Evolutionary conservation across 2,329 filamentous ascomycete species (phyloP).

Genomic region (Pseudocercospora eumusae): DNA sequence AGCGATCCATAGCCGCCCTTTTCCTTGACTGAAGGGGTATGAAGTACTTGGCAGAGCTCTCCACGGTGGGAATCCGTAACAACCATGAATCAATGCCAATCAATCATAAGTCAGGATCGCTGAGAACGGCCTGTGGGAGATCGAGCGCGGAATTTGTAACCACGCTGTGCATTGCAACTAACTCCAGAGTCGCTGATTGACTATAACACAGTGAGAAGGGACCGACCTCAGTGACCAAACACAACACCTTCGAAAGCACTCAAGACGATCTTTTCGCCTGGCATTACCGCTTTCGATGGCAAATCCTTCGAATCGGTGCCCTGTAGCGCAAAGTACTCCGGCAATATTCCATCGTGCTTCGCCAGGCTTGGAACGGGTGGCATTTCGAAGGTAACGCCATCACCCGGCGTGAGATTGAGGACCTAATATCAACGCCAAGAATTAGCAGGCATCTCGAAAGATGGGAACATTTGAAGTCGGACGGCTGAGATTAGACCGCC

Average conservation of each 20-base stretch:
- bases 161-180: no score
- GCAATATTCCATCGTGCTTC: neutral
- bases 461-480: neutral
- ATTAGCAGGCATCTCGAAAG: neutral
- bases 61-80: no score
- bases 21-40: no score
- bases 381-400: slow-evolving; percentile 20
- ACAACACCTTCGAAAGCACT: slow-evolving; percentile 11
- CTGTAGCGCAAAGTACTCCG: neutral
- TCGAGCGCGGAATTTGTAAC: no score
- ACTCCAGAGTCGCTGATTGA: neutral
- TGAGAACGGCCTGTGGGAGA: no score
- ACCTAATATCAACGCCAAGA: neutral
- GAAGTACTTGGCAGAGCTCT: no score
- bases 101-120: no score
- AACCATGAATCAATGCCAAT: no score
- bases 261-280: slow-evolving; percentile 3
- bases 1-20: no score
- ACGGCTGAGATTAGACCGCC: neutral
- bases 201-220: neutral
- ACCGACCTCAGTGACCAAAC: slow-evolving; percentile 2
- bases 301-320: neutral
- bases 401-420: slow-evolving; percentile 16
- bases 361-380: slow-evolving; percentile 9
- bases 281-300: neutral